phyloP scores from a whole-genome alignment of 768 basidiomycete species.

The Hericium rajendrae region DNA sequence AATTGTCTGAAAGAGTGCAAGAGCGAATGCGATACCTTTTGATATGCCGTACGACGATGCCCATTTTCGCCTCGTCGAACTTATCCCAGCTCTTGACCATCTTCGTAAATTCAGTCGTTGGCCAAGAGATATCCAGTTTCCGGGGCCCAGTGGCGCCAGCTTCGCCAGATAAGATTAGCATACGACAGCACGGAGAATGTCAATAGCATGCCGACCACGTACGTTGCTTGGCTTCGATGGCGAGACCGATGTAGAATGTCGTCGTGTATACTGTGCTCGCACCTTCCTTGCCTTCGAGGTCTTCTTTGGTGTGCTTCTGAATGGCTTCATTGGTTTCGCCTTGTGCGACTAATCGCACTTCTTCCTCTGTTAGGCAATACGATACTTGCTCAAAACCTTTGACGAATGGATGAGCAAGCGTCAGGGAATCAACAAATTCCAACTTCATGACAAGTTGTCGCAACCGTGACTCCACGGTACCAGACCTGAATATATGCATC shows the following conservation, averaged over 20 bases:
- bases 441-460: constrained; percentile 97
- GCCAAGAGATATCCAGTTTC: constrained; percentile 92
- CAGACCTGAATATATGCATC: constrained; percentile 42
- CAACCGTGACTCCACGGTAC: constrained; percentile 96
- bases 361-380: constrained; percentile 77
- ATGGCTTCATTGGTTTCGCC: constrained; percentile 75
- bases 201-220: constrained; percentile 24
- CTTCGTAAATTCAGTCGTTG: constrained; percentile 90
- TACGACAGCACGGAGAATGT: background rate
- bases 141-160: constrained; percentile 71
- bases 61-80: constrained; percentile 88
- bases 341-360: constrained; percentile 80
- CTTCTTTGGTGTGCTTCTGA: constrained; percentile 64
- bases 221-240: constrained; percentile 88
- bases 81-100: constrained; percentile 94
- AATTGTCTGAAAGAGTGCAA: background rate
- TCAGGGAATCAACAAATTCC: constrained; percentile 88
- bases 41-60: constrained; percentile 87
- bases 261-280: constrained; percentile 82
- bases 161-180: constrained; percentile 23
- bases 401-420: constrained; percentile 89
- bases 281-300: constrained; percentile 68
- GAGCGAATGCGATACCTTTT: constrained; percentile 48
- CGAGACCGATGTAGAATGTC: constrained; percentile 94
- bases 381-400: constrained; percentile 87